A percentile compares a stretch with the other conserved stretches of the same genome.
Conservation (phyloP, 75 land plant genomes). For the Pinus taeda region DNA sequence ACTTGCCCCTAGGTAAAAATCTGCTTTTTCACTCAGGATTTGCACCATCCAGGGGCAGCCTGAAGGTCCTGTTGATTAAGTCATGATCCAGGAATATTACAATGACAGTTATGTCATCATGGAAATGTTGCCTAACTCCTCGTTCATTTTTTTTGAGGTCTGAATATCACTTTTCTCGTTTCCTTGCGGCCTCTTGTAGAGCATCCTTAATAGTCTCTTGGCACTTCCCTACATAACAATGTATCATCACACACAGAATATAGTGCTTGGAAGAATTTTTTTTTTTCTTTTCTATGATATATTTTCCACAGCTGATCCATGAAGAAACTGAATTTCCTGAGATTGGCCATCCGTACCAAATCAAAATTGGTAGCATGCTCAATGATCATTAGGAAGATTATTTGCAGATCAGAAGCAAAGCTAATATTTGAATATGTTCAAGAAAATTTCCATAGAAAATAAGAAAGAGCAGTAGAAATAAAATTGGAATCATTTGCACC, state of each 20-base stretch:
- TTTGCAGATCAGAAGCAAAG: neutral
- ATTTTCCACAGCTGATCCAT: neutral
- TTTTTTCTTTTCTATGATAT: neutral
- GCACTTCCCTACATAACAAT: slow-evolving; percentile 64
- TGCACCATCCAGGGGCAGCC: no score
- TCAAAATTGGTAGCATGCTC: no score
- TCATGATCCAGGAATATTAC: slow-evolving; percentile 64
- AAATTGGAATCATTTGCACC: neutral
- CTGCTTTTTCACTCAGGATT: no score
- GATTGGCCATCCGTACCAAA: no score
- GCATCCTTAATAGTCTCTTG: slow-evolving; percentile 75
- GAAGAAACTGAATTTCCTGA: neutral
- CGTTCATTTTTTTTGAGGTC: slow-evolving; percentile 75
- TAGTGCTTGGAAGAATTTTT: neutral
- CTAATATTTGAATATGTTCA: slow-evolving; percentile 2
- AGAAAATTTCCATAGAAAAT: neutral
- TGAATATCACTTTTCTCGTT: slow-evolving; percentile 82
- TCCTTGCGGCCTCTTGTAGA: slow-evolving; percentile 77
- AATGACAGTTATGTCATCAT: slow-evolving; percentile 82
- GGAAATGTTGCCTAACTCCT: slow-evolving; percentile 86
- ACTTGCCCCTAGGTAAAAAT: no score
- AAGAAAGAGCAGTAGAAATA: neutral
- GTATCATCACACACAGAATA: neutral
- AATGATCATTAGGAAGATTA: neutral
- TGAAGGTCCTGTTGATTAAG: slow-evolving; percentile 25